phyloP scores from a whole-genome alignment of 805 yeast genomes.

The Saccharomycopsis babjevae region DNA sequence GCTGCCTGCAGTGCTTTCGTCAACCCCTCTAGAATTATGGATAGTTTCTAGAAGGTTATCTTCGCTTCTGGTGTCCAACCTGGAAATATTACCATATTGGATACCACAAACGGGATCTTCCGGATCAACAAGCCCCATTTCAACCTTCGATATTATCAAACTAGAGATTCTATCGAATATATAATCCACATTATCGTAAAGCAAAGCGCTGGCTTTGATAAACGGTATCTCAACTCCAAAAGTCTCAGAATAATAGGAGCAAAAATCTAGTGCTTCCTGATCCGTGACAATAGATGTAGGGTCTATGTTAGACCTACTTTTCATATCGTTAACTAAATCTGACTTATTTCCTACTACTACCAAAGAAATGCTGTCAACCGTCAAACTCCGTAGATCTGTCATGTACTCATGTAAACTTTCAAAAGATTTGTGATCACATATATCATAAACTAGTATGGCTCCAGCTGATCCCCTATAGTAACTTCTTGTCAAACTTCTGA shows the following conservation, averaged over 20 bases:
- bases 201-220: slow-evolving; percentile 31
- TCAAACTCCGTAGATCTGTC: slow-evolving; percentile 25
- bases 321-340: slow-evolving; percentile 20
- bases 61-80: slow-evolving; percentile 27
- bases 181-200: slow-evolving; percentile 32
- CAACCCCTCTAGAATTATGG: slow-evolving; percentile 16
- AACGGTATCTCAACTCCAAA: slow-evolving; percentile 28
- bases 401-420: slow-evolving; percentile 25
- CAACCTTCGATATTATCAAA: slow-evolving; percentile 36
- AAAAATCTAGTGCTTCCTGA: slow-evolving; percentile 28
- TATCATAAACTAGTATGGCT: slow-evolving; percentile 28
- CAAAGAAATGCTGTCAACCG: slow-evolving; percentile 23
- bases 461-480: slow-evolving; percentile 32
- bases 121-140: slow-evolving; percentile 38
- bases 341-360: slow-evolving; percentile 29
- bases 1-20: slow-evolving; percentile 15
- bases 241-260: slow-evolving; percentile 21
- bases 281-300: slow-evolving; percentile 25
- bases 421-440: slow-evolving; percentile 23
- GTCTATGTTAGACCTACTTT: slow-evolving; percentile 20
- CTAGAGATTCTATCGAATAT: slow-evolving; percentile 31
- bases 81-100: slow-evolving; percentile 39
- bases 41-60: slow-evolving; percentile 19
- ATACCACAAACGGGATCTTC: slow-evolving; percentile 38
- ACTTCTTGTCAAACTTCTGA: slow-evolving; percentile 29